phyloP scores from a whole-genome alignment of 768 basidiomycete species.

The Mrakia blollopis region DNA sequence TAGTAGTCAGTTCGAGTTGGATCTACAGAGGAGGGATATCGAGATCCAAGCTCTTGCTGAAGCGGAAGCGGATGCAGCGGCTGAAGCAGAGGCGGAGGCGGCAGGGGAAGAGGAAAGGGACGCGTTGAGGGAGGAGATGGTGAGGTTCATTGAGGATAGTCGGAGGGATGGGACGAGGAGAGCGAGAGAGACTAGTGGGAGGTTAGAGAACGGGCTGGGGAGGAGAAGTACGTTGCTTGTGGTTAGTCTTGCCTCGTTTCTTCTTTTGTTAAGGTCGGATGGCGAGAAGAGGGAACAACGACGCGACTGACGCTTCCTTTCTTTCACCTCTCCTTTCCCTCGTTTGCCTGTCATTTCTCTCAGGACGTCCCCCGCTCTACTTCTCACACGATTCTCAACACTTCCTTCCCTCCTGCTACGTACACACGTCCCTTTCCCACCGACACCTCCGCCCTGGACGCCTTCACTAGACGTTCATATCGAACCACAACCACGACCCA shows the following conservation, averaged over 20 bases:
- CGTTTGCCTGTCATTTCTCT: neutral
- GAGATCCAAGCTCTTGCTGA: too few relatives aligned
- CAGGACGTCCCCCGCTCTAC: neutral
- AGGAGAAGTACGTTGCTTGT: neutral
- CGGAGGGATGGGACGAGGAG: neutral
- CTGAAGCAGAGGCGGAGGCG: neutral
- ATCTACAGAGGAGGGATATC: too few relatives aligned
- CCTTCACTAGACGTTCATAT: too few relatives aligned
- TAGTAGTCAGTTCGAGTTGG: too few relatives aligned
- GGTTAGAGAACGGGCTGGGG: neutral
- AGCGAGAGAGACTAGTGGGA: neutral
- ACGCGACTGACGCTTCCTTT: neutral
- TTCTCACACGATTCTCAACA: neutral
- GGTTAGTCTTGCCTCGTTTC: neutral
- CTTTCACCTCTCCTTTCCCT: neutral
- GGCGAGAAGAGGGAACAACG: neutral
- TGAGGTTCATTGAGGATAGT: neutral
- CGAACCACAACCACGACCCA: too few relatives aligned
- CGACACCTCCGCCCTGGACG: neutral
- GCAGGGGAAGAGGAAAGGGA: neutral
- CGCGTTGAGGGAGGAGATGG: neutral
- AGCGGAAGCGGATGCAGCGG: neutral
- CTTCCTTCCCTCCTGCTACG: neutral
- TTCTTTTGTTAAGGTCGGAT: too few relatives aligned
- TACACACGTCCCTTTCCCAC: neutral